Base-by-base conservation (phyloP, 225 moss, liverwort and hornwort genomes). In the Bryoerythrophyllum caledonicum region DNA sequence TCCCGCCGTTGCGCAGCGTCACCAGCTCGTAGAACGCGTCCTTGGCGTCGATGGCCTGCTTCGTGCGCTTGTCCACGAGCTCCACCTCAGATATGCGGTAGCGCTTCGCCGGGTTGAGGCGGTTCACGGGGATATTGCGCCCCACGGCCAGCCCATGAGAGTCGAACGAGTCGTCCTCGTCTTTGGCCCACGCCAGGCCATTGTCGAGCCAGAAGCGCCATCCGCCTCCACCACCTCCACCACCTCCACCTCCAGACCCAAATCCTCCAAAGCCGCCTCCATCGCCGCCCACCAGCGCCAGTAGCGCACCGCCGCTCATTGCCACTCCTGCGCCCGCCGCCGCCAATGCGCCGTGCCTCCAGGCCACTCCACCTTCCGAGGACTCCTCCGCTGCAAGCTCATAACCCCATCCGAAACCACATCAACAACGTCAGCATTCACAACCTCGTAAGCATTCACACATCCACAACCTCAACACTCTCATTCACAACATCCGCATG, bases 21-120 rank as follows among this genome's bases (percentile, higher is more conserved):
- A 93, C 93, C 37, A 93, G 69, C 68, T 93, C 93, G 64, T 91
- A 91, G 56, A 93, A 91, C 6, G 93, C 90, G 54, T 93, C 93
- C 77, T 91, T 91, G 9, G 48, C 77, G 66, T 85, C 81, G 3
- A 91, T 79, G 7, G 84, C 52, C 80, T 88, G 91, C 78, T 90
- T 89, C 46, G 89, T 93, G 63, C 91, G 83, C 81, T 91, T 89
- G 63, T 93, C 93, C 55, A 93, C 79, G 63, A 93, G 72, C 86
- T 93, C 89, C 32, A 93, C 91, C 26, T 82, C 89, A 2, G 91
- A 84, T 26, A 91, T 58, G 60, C 87, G 87, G 61, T 93, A 91
- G 69, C 86, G 82, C 68, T 93, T 93, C 24, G 51, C 77, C 7
- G 91, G 89, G 73, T 93, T 93, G 20, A 93, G 82, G 74, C 86